Conservation (phyloP, 2,329 filamentous ascomycete genomes). For the Nigrospora osmanthi region DNA sequence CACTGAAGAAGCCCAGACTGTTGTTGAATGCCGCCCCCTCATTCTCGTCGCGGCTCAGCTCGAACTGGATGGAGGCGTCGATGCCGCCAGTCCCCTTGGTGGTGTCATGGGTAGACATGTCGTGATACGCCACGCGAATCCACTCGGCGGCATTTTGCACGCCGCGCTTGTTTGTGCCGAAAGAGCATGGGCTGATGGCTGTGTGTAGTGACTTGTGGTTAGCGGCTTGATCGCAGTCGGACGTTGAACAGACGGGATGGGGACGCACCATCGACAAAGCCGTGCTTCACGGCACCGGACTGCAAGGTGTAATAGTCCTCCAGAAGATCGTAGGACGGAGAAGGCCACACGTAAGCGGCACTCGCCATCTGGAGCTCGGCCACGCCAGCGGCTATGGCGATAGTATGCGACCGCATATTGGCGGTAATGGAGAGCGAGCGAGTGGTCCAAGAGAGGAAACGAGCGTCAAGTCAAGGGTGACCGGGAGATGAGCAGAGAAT, state of each 20-base stretch:
- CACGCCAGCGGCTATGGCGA: neutral
- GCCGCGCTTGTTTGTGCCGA: conserved; percentile 3
- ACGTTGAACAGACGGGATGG: neutral
- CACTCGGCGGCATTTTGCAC: conserved; percentile 12
- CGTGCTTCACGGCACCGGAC: neutral
- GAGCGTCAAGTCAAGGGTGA: too few species aligned
- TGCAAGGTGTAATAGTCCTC: conserved; percentile 3
- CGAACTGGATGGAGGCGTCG: conserved; percentile 13
- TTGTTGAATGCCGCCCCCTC: conserved; percentile 12
- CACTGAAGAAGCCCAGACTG: conserved; percentile 12
- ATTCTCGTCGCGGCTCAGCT: conserved; percentile 11
- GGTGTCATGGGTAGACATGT: conserved; percentile 12
- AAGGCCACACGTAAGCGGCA: conserved; percentile 3
- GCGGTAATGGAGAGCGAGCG: too few species aligned
- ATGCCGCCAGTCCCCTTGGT: conserved; percentile 10
- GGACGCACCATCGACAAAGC: conserved; percentile 1
- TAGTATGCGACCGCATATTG: neutral
- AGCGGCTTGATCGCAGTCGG: neutral
- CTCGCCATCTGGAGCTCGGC: neutral
- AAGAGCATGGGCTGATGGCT: conserved; percentile 7
- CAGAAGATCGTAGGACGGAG: neutral
- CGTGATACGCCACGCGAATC: conserved; percentile 15
- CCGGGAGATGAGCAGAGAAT: too few species aligned
- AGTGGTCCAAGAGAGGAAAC: too few species aligned
- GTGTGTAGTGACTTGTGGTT: conserved; percentile 5